phyloP scores from a whole-genome alignment of 306 rosid genomes.

The Cucumis melo region DNA sequence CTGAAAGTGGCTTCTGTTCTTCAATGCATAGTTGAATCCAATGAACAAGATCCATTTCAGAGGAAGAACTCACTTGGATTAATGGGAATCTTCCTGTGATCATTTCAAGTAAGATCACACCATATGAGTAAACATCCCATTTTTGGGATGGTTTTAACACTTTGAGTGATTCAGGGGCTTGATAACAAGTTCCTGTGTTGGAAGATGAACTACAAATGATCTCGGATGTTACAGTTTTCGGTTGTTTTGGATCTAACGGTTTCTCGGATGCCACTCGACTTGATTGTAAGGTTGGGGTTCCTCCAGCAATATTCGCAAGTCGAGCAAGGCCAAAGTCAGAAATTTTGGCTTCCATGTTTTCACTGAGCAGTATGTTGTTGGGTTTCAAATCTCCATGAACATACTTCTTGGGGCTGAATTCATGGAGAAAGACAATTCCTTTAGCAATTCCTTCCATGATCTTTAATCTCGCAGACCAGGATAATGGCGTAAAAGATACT shows the following conservation, averaged over 20 bases:
- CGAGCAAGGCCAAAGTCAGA: constrained; percentile 93
- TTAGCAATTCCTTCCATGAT: constrained; percentile 78
- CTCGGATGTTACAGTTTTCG: constrained; percentile 32
- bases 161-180: constrained; percentile 80
- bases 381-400: constrained; percentile 98
- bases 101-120: constrained; percentile 81
- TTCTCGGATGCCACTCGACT: constrained; percentile 39
- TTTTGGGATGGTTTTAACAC: constrained; percentile 93
- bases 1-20: constrained; percentile 75
- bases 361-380: constrained; percentile 62
- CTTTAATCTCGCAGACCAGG: constrained; percentile 57
- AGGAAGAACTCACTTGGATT: constrained; percentile 47
- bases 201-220: constrained; percentile 12
- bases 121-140: constrained; percentile 93
- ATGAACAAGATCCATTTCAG: constrained; percentile 85
- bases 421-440: constrained; percentile 83
- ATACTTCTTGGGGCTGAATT: constrained; percentile 89
- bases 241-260: constrained; percentile 40
- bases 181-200: constrained; percentile 45
- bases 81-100: constrained; percentile 71
- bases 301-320: constrained; percentile 89
- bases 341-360: constrained; percentile 65
- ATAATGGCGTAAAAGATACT: constrained; percentile 35
- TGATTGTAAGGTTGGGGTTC: constrained; percentile 69
- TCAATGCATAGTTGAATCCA: constrained; percentile 95